A percentile compares a stretch with the other conserved stretches of the same genome.
phyloP scores from a whole-genome alignment of 1,139 yeast species.

The Protomyces inouyei region DNA sequence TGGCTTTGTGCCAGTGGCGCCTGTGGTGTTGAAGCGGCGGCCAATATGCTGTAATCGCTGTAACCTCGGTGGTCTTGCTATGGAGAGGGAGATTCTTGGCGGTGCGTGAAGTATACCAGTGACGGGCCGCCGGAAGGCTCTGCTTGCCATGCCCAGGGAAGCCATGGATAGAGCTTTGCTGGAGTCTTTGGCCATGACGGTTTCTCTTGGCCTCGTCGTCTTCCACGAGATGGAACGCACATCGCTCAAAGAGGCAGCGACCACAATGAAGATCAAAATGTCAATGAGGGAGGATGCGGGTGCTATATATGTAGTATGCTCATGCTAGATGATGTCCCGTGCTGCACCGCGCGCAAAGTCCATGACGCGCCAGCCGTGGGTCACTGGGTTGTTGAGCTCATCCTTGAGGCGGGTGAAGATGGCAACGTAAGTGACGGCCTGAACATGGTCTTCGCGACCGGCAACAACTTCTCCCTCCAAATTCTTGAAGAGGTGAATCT shows the following conservation, averaged over 20 bases:
- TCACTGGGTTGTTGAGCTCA: constrained; percentile 79
- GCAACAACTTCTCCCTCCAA: constrained; percentile 95
- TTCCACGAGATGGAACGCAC: background rate
- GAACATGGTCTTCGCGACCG: constrained; percentile 90
- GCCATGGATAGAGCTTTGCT: background rate
- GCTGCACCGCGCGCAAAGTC: constrained; percentile 69
- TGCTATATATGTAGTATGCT: background rate
- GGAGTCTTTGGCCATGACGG: background rate
- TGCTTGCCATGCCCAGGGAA: background rate
- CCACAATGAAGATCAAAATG: background rate
- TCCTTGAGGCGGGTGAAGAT: constrained; percentile 91
- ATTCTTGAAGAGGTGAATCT: constrained; percentile 81
- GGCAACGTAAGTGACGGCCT: constrained; percentile 91
- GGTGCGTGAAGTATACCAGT: background rate
- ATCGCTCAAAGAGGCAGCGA: background rate
- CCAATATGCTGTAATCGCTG: background rate
- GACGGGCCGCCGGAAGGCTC: background rate
- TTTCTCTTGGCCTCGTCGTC: too few relatives aligned
- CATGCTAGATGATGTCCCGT: constrained; percentile 16
- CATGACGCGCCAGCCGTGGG: constrained; percentile 96
- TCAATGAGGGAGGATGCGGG: background rate
- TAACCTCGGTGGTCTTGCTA: background rate
- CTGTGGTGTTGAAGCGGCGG: background rate
- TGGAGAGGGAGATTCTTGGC: background rate
- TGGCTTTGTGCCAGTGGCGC: background rate